These are phyloP conservation scores for Immersiella caudata DNA, from an alignment of 495 filamentous ascomycete genomes.

Conservation along the genomic window DNA sequence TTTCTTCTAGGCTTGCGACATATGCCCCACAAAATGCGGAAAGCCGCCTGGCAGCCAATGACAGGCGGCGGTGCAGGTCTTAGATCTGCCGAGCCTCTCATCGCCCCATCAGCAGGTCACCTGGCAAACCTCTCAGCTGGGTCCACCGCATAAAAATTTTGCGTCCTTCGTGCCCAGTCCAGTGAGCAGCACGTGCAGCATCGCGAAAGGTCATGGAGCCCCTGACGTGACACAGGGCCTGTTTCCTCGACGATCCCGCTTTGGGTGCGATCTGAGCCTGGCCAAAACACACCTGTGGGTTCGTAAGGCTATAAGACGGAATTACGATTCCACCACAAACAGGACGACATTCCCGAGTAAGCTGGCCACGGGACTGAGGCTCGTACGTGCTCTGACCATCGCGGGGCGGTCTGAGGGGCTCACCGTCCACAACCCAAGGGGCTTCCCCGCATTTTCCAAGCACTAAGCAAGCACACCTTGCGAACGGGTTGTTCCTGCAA, in stretches of 20 bases:
- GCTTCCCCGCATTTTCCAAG: slow-evolving; percentile 14
- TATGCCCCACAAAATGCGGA: slow-evolving; percentile 4
- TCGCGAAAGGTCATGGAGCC: neutral
- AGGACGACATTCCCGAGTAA: neutral
- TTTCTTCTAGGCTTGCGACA: slow-evolving; percentile 15
- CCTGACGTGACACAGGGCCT: neutral
- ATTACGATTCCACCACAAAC: neutral
- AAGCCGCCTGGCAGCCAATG: neutral
- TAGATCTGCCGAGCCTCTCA: slow-evolving; percentile 1
- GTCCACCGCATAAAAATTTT: slow-evolving; percentile 16
- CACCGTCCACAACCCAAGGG: neutral
- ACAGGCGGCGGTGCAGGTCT: neutral
- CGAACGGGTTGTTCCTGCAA: slow-evolving; percentile 13
- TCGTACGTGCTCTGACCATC: neutral
- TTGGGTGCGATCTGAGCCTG: neutral
- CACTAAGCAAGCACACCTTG: slow-evolving; percentile 18
- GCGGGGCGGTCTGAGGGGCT: neutral
- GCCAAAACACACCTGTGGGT: neutral
- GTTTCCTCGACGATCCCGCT: neutral
- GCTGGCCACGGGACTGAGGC: neutral
- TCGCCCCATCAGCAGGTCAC: slow-evolving; percentile 12
- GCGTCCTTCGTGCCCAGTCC: neutral
- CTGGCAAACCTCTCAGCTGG: slow-evolving; percentile 12
- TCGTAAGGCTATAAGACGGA: neutral
- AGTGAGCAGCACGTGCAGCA: neutral